A percentile compares a stretch with the other conserved stretches of the same genome.
Conservation (phyloP, 208 protist species). For the Leishmania amazonensis region DNA sequence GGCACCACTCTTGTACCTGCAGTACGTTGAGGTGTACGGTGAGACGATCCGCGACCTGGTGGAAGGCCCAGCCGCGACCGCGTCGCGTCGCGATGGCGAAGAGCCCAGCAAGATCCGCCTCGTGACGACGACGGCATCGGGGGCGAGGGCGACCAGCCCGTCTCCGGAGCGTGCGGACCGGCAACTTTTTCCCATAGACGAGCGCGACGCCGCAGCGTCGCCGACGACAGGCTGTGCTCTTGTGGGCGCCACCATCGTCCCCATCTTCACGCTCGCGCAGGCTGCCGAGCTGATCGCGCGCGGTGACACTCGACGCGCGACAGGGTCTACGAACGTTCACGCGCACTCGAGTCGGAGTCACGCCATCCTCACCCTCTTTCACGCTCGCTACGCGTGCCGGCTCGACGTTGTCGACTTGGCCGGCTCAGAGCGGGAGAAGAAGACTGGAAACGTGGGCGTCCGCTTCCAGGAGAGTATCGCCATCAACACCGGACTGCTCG, state of each 20-base stretch:
- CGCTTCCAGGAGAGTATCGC: slow-evolving; percentile 93
- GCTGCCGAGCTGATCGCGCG: slow-evolving; percentile 76
- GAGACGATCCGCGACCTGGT: slow-evolving; percentile 93
- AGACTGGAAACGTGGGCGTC: slow-evolving; percentile 73
- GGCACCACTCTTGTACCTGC: slow-evolving; percentile 54
- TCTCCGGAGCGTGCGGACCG: background rate
- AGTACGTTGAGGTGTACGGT: slow-evolving; percentile 95
- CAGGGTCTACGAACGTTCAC: slow-evolving; percentile 92
- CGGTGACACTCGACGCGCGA: slow-evolving; percentile 75
- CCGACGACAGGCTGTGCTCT: slow-evolving; percentile 27
- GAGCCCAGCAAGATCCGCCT: slow-evolving; percentile 34
- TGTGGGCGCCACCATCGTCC: slow-evolving; percentile 56
- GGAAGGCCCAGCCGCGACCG: background rate
- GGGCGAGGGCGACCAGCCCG: background rate
- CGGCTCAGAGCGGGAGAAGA: slow-evolving; percentile 83
- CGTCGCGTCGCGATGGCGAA: background rate
- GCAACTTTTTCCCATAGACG: background rate
- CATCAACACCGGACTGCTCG: slow-evolving; percentile 93
- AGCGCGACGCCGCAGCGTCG: background rate
- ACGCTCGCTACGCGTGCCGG: slow-evolving; percentile 60
- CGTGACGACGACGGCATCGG: slow-evolving; percentile 11
- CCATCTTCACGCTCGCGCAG: slow-evolving; percentile 57
- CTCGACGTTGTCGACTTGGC: slow-evolving; percentile 96
- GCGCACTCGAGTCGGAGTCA: slow-evolving; percentile 88
- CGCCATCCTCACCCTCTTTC: slow-evolving; percentile 92